Conservation (phyloP, 2,329 filamentous ascomycete species). For the Aspergillus novofumigatus region DNA sequence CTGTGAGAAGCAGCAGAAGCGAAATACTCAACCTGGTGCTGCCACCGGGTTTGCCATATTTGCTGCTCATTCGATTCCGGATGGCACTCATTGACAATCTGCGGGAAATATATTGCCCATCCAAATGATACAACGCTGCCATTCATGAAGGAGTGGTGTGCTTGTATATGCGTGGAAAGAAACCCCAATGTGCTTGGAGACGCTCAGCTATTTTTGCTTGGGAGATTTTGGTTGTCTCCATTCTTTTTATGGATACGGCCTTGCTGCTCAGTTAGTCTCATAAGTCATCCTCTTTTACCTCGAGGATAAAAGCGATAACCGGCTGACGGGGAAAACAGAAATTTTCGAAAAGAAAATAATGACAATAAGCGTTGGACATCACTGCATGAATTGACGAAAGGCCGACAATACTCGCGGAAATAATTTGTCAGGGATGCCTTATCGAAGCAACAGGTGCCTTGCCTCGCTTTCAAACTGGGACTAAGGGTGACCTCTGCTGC, state of each 20-base stretch:
- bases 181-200: neutral
- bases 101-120: neutral
- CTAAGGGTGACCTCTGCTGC: constrained; percentile 5
- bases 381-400: constrained; percentile 28
- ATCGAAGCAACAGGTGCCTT: constrained; percentile 8
- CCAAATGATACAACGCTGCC: neutral
- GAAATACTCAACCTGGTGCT: neutral
- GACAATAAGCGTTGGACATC: constrained; percentile 29
- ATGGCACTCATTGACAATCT: neutral
- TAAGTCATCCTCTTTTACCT: neutral
- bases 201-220: neutral
- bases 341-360: constrained; percentile 14
- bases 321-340: constrained; percentile 19
- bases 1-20: constrained; percentile 2
- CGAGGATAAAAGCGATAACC: neutral
- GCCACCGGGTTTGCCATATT: neutral
- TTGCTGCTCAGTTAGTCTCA: constrained; percentile 7
- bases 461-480: constrained; percentile 15
- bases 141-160: neutral
- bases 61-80: neutral
- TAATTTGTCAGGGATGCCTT: constrained; percentile 2
- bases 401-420: constrained; percentile 7
- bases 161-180: neutral
- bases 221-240: neutral
- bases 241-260: constrained; percentile 4